Evolutionary conservation across 805 yeast species (phyloP).

Genomic region (Priceomyces melissophilus): DNA sequence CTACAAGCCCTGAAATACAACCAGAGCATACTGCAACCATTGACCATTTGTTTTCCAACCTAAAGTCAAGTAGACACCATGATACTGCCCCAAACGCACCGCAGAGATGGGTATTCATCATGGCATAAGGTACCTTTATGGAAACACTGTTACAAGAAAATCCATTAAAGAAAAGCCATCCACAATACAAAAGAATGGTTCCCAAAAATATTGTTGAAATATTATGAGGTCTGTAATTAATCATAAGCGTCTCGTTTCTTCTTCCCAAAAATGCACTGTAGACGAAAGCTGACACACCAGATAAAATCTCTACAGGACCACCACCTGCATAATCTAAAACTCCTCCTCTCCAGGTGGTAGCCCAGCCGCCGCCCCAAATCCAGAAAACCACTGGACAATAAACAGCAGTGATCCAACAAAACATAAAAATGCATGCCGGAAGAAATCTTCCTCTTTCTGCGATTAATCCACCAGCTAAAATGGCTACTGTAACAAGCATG

Average conservation of each 20-base stretch:
- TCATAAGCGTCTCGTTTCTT: slow-evolving; percentile 69
- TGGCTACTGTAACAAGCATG: slow-evolving; percentile 86
- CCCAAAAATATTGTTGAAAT: slow-evolving; percentile 89
- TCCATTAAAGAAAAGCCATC: slow-evolving; percentile 96
- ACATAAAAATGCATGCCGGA: slow-evolving; percentile 78
- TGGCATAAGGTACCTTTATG: slow-evolving; percentile 79
- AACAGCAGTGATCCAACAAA: slow-evolving; percentile 86
- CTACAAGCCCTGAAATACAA: slow-evolving; percentile 90
- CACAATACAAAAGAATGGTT: slow-evolving; percentile 82
- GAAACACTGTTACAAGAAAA: slow-evolving; percentile 83
- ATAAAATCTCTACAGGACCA: slow-evolving; percentile 90
- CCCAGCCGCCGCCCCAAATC: slow-evolving; percentile 98
- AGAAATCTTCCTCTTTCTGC: slow-evolving; percentile 91
- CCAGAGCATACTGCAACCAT: slow-evolving; percentile 96
- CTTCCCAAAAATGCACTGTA: slow-evolving; percentile 78
- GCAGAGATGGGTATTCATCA: slow-evolving; percentile 85
- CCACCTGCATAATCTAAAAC: slow-evolving; percentile 97
- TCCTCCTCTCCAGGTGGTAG: slow-evolving; percentile 69
- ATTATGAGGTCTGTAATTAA: slow-evolving; percentile 92
- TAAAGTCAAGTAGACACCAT: slow-evolving; percentile 88
- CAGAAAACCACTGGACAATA: slow-evolving; percentile 95
- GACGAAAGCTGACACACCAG: slow-evolving; percentile 89
- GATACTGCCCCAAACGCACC: slow-evolving; percentile 89
- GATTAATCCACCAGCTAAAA: slow-evolving; percentile 78
- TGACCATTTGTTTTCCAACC: slow-evolving; percentile 87